Conservation (phyloP, 2,329 filamentous ascomycete species). For the Tympanopsis confertula region DNA sequence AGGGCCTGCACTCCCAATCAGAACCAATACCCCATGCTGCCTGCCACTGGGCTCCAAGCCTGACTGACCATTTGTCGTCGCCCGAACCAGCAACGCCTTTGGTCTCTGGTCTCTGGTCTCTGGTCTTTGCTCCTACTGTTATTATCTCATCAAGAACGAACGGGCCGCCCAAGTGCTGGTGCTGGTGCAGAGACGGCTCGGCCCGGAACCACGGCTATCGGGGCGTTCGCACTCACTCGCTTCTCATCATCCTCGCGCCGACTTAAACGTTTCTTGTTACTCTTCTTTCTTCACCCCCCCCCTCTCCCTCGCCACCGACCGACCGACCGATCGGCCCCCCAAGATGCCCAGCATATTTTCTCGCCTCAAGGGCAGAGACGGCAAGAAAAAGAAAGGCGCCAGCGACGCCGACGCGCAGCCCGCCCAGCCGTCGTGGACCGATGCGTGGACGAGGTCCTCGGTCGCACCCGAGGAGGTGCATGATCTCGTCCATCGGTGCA, state of each 20-base stretch:
- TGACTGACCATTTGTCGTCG: too few relatives aligned
- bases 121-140: too few relatives aligned
- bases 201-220: too few relatives aligned
- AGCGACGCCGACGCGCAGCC: constrained; percentile 38
- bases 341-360: constrained; percentile 48
- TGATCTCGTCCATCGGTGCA: constrained; percentile 74
- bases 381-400: constrained; percentile 47
- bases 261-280: neutral
- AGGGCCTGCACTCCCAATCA: too few relatives aligned
- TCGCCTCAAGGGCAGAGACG: constrained; percentile 66
- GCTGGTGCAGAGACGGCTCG: too few relatives aligned
- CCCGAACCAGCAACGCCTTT: too few relatives aligned
- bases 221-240: neutral
- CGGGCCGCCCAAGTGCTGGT: too few relatives aligned
- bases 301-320: neutral
- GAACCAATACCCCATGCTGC: too few relatives aligned
- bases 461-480: constrained; percentile 85
- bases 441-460: constrained; percentile 72
- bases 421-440: constrained; percentile 69
- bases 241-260: neutral
- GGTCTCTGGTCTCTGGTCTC: too few relatives aligned
- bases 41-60: too few relatives aligned
- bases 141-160: too few relatives aligned
- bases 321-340: constrained; percentile 4
- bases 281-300: neutral